phyloP scores from a whole-genome alignment of 768 basidiomycete species.

The Wakefieldia striispora region DNA sequence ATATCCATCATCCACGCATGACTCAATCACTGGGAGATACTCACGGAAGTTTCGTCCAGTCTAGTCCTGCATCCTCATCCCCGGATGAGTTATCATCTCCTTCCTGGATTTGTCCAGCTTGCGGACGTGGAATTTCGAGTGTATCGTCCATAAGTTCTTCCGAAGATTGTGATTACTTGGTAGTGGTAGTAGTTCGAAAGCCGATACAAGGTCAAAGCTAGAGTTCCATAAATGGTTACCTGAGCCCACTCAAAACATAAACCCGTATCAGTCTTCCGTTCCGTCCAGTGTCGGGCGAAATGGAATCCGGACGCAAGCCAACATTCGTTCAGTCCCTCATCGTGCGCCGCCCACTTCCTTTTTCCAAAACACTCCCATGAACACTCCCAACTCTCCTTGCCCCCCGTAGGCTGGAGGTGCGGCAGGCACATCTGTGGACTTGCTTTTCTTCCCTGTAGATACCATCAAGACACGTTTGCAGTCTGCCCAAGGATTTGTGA shows the following conservation, averaged over 20 bases:
- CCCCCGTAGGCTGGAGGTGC: conserved; percentile 71
- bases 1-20: conserved; percentile 3
- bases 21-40: conserved; percentile 12
- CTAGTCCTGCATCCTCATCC: conserved; percentile 74
- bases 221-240: conserved; percentile 13
- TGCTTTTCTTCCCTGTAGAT: conserved; percentile 96
- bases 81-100: conserved; percentile 54
- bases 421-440: conserved; percentile 92
- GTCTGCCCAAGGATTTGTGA: conserved; percentile 78
- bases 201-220: background rate
- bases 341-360: conserved; percentile 32
- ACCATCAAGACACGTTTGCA: conserved; percentile 96
- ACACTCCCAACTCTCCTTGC: conserved; percentile 9
- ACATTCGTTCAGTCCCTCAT: conserved; percentile 46
- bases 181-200: too few species aligned
- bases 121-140: conserved; percentile 42
- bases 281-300: conserved; percentile 13
- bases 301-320: conserved; percentile 35
- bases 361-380: conserved; percentile 8
- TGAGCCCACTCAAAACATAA: too few species aligned
- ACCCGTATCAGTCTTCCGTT: conserved; percentile 7
- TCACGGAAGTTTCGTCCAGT: conserved; percentile 79
- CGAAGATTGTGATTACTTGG: background rate
- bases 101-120: conserved; percentile 13
- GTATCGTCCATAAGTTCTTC: conserved; percentile 54